Conservation (phyloP, 2,329 filamentous ascomycete genomes). For the Aureobasidium pullulans region DNA sequence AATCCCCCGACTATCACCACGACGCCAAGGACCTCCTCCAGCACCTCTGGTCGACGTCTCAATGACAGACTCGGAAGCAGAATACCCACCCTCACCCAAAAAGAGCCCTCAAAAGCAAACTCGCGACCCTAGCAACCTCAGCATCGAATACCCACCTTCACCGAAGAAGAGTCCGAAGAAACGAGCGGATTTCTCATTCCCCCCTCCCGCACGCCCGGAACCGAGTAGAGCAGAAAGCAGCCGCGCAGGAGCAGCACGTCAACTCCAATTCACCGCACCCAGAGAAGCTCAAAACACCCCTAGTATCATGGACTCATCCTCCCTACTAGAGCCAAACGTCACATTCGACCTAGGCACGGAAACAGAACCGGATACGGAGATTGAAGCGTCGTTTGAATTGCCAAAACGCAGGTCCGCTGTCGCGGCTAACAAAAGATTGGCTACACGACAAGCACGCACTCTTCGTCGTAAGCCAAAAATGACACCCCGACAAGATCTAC, state of each 20-base stretch:
- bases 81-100: slow-evolving; percentile 30
- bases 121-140: background rate
- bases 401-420: slow-evolving; percentile 6
- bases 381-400: slow-evolving; percentile 3
- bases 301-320: background rate
- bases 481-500: background rate
- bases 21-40: slow-evolving; percentile 21
- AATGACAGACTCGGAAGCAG: slow-evolving; percentile 25
- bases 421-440: background rate
- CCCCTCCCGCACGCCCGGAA: background rate
- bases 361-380: background rate
- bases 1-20: slow-evolving; percentile 22
- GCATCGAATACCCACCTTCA: slow-evolving; percentile 28
- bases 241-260: slow-evolving; percentile 17
- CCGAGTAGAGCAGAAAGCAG: slow-evolving; percentile 21
- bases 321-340: background rate
- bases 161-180: slow-evolving; percentile 23
- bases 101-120: slow-evolving; percentile 21
- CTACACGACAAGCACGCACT: background rate
- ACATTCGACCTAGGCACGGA: background rate
- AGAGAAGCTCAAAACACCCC: slow-evolving; percentile 21
- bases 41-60: slow-evolving; percentile 26
- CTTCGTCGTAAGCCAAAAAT: background rate
- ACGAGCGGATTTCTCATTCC: background rate
- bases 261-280: slow-evolving; percentile 8